A percentile compares a stretch with the other conserved stretches of the same genome.
Conservation (phyloP, 208 protist species). For the Histomonas meleagridis region DNA sequence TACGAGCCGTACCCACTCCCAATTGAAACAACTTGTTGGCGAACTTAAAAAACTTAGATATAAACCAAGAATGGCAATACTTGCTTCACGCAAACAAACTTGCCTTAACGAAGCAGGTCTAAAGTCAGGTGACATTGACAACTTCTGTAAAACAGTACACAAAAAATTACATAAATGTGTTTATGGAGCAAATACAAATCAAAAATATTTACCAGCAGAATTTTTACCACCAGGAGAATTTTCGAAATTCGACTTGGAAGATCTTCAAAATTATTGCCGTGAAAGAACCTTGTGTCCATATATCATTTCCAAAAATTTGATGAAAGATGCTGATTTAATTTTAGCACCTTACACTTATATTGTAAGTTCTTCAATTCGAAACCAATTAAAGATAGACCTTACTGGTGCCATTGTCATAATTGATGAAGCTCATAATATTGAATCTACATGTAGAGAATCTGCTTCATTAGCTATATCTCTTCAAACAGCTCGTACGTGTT, state of each 20-base stretch:
- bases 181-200: neutral
- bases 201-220: neutral
- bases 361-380: neutral
- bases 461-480: neutral
- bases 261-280: neutral
- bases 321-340: neutral
- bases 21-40: neutral
- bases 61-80: slow-evolving; percentile 15
- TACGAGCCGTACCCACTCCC: slow-evolving; percentile 25
- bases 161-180: neutral
- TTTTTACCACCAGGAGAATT: neutral
- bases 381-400: neutral
- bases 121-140: neutral
- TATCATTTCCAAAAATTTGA: neutral
- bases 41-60: slow-evolving; percentile 27
- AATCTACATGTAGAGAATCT: slow-evolving; percentile 23
- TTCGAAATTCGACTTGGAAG: neutral
- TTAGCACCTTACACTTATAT: slow-evolving; percentile 35
- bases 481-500: neutral
- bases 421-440: slow-evolving; percentile 38
- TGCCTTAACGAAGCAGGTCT: neutral
- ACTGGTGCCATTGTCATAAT: neutral
- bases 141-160: neutral
- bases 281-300: slow-evolving; percentile 7
- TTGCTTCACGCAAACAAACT: neutral